Evolutionary conservation across 768 basidiomycete species (phyloP).

Genomic region (Collybia sp.): DNA sequence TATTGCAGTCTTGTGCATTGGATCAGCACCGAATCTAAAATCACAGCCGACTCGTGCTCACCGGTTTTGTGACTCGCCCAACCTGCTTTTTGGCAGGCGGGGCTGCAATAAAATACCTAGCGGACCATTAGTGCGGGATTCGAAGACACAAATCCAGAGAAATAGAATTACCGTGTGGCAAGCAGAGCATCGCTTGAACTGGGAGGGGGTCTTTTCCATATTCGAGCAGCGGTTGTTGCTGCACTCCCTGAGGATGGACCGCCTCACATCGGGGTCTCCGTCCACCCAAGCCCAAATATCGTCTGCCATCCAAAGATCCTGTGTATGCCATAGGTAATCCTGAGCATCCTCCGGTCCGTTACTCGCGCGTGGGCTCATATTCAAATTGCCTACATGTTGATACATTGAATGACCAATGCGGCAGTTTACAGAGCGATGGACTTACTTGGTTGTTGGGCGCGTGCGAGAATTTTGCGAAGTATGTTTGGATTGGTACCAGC

Average conservation of each 20-base stretch:
- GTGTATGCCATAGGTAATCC: constrained; percentile 40
- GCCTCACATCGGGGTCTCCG: constrained; percentile 25
- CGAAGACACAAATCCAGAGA: too few species aligned
- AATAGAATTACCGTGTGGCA: constrained; percentile 25
- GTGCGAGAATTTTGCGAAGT: neutral
- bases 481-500: neutral
- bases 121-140: too few species aligned
- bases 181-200: constrained; percentile 36
- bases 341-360: constrained; percentile 41
- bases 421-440: too few species aligned
- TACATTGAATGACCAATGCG: neutral
- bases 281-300: constrained; percentile 41
- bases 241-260: constrained; percentile 27
- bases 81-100: too few species aligned
- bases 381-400: constrained; percentile 19
- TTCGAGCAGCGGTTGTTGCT: constrained; percentile 21
- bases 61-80: too few species aligned
- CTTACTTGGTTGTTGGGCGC: neutral
- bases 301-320: constrained; percentile 38
- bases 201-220: constrained; percentile 24
- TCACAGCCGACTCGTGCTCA: too few species aligned
- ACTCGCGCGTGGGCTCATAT: constrained; percentile 16
- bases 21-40: too few species aligned
- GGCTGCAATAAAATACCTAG: too few species aligned
- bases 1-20: too few species aligned